Base-by-base conservation (phyloP, 148 eudicot species). In the Vaccinium corymbosum region DNA sequence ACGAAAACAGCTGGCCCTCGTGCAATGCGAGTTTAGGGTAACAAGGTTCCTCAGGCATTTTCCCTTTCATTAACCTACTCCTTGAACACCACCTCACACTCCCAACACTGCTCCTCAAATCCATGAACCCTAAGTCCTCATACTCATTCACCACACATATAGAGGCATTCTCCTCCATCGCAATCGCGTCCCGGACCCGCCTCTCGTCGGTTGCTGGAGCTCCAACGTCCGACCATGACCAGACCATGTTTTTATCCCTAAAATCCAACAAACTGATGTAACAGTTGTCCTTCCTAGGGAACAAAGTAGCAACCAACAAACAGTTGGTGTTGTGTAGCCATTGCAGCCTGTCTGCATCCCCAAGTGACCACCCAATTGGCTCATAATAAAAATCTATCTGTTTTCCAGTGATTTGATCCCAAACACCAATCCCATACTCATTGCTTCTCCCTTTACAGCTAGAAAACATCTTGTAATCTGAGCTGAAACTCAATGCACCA, bases 401-500 rank as follows among this genome's bases (percentile, higher is more conserved):
- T 42, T 92, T 88, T 0, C 98, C 98, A 0, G 94, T 93, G n/a
- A 88, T 78, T 84, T 90, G 93, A 73, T 96, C 98, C 98, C 98
- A 96, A 3, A 92, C 92, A 0, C 98, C 97, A 59, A 96, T 85
- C 2, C 98, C 98, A 50, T 96, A 94, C 71, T 94, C 98, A 35
- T 96, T 92, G 85, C 95, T 94, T 82, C 98, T 85, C 0, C 98
- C 98, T 84, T 93, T 94, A 76, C 98, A 96, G 77, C 98, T 93
- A 9, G 95, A 90, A 76, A 89, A 96, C 12, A 96, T 87, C 79
- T 89, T 90, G 55, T 82, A 66, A 81, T 87, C 88, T 3, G 89
- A 64, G 53, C 80, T 86, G 27, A 91, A 87, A 14, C 93, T 86
- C 84, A 96, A 49, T 0, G 98, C 98, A 1, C 98, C 98, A 1